A percentile compares a stretch with the other conserved stretches of the same genome.
phyloP scores from a whole-genome alignment of 2,329 filamentous ascomycete species.

The Fusarium torreyae region DNA sequence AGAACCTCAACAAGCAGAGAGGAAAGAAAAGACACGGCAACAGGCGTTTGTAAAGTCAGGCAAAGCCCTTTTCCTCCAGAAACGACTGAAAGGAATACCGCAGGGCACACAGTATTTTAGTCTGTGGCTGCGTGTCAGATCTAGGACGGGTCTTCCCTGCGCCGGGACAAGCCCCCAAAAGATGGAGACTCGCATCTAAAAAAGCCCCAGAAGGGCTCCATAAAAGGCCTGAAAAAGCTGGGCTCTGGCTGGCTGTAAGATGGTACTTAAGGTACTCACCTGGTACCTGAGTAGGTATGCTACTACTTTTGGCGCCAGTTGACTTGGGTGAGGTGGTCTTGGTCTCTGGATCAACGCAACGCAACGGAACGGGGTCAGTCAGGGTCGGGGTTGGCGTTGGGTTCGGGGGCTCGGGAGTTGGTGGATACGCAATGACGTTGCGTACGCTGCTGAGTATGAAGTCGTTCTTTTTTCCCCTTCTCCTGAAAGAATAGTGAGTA shows the following conservation, averaged over 20 bases:
- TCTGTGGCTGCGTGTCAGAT: conserved; percentile 52
- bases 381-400: conserved; percentile 46
- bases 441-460: conserved; percentile 23
- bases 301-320: conserved; percentile 36
- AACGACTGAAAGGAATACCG: conserved; percentile 10
- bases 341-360: conserved; percentile 46
- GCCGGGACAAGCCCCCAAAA: conserved; percentile 38
- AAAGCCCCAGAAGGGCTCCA: conserved; percentile 20
- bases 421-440: conserved; percentile 53
- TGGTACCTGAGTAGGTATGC: conserved; percentile 33
- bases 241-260: conserved; percentile 35
- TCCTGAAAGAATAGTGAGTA: conserved; percentile 16
- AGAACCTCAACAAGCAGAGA: background rate
- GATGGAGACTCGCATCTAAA: conserved; percentile 28
- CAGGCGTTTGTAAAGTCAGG: conserved; percentile 27
- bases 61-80: conserved; percentile 33
- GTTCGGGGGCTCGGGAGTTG: conserved; percentile 50
- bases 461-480: conserved; percentile 13
- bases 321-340: conserved; percentile 6
- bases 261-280: conserved; percentile 27
- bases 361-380: too few species aligned
- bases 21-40: conserved; percentile 25
- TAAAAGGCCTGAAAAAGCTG: conserved; percentile 28
- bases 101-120: conserved; percentile 44
- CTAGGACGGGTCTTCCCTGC: conserved; percentile 50